A percentile compares a stretch with the other conserved stretches of the same genome.
Evolutionary conservation across 2,329 filamentous ascomycete species (phyloP).

Genomic region (Talaromyces sp.): DNA sequence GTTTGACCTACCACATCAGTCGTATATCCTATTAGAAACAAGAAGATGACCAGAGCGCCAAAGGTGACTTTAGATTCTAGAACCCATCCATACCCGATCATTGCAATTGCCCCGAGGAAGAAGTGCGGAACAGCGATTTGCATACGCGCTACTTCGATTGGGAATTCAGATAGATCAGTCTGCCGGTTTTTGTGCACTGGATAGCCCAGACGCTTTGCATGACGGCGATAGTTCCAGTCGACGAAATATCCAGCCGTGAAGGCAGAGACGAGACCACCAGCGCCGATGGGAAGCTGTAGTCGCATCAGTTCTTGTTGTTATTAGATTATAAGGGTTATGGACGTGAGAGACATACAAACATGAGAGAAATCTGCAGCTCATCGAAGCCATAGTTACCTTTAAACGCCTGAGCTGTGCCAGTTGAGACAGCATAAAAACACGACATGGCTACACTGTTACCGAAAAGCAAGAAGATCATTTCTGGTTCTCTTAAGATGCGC

Average conservation of each 20-base stretch:
- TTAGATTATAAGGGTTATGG: too few relatives aligned
- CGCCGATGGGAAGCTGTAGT: constrained; percentile 17
- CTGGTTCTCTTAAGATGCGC: constrained; percentile 31
- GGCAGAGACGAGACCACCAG: constrained; percentile 6
- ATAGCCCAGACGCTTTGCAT: constrained; percentile 3
- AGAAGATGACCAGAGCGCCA: neutral
- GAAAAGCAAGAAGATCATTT: constrained; percentile 40
- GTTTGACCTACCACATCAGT: constrained; percentile 62
- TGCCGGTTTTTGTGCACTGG: constrained; percentile 10
- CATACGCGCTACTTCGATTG: constrained; percentile 21
- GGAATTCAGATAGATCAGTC: constrained; percentile 19
- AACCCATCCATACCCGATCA: constrained; percentile 11
- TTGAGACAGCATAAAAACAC: constrained; percentile 42
- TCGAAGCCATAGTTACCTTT: constrained; percentile 35
- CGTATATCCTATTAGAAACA: constrained; percentile 27
- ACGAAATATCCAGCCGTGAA: constrained; percentile 16
- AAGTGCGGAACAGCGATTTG: constrained; percentile 6
- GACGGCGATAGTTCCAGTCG: constrained; percentile 15
- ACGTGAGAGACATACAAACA: constrained; percentile 25
- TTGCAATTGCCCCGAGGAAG: neutral
- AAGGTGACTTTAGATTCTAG: neutral
- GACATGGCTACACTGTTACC: constrained; percentile 27
- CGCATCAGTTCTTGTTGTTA: too few relatives aligned
- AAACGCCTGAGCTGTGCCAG: constrained; percentile 30
- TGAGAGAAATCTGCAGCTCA: constrained; percentile 41